phyloP scores from a whole-genome alignment of 2,329 filamentous ascomycete species.

The Bimuria novae-zelandiae region DNA sequence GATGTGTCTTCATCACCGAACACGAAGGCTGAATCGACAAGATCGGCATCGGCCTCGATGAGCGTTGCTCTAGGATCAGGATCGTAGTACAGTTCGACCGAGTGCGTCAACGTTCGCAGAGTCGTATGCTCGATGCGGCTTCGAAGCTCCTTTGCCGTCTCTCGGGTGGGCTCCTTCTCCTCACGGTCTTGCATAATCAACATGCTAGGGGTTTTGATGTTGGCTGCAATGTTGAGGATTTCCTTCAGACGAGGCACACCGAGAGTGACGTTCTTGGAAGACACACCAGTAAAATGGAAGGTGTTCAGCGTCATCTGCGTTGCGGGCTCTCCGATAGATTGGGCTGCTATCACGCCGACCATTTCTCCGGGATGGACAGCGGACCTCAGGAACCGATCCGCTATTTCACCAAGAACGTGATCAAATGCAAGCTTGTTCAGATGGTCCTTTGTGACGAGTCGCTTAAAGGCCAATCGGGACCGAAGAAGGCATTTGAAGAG shows the following conservation, averaged over 20 bases:
- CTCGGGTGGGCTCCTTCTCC: conserved; percentile 63
- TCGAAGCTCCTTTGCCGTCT: conserved; percentile 82
- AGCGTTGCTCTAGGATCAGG: conserved; percentile 84
- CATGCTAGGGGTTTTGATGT: conserved; percentile 99
- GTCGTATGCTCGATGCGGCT: conserved; percentile 94
- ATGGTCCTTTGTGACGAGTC: conserved; percentile 81
- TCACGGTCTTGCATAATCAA: conserved; percentile 76
- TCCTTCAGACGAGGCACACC: conserved; percentile 99
- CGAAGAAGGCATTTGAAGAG: conserved; percentile 92
- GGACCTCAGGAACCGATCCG: conserved; percentile 83
- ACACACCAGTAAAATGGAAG: conserved; percentile 99
- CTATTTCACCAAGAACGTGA: conserved; percentile 87
- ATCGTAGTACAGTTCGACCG: conserved; percentile 97
- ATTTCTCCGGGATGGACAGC: conserved; percentile 94
- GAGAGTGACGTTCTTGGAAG: conserved; percentile 98
- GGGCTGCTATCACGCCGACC: conserved; percentile 96
- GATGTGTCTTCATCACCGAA: conserved; percentile 68
- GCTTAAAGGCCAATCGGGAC: conserved; percentile 89
- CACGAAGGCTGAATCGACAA: conserved; percentile 90
- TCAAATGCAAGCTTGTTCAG: conserved; percentile 91
- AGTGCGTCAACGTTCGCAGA: conserved; percentile 84
- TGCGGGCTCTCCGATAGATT: conserved; percentile 97
- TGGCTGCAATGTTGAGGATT: conserved; percentile 95
- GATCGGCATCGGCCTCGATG: conserved; percentile 85
- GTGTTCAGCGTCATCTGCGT: conserved; percentile 99